phyloP scores from a whole-genome alignment of 345 rosid species.

The Ailanthus altissimus region DNA sequence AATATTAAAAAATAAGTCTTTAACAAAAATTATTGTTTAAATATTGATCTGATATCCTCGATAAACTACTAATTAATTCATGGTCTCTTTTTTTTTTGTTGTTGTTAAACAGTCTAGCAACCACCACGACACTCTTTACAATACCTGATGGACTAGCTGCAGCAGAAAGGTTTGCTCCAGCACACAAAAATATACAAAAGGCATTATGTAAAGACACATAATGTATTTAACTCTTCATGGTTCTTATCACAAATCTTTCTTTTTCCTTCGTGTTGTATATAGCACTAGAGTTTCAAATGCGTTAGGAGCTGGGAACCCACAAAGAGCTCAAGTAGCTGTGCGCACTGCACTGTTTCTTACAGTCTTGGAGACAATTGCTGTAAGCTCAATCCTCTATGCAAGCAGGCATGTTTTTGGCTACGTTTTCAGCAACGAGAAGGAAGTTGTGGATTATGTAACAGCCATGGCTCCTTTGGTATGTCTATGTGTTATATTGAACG shows the following conservation, averaged over 20 bases:
- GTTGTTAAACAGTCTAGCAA: slow-evolving; percentile 49
- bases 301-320: slow-evolving; percentile 71
- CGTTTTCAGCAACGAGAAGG: slow-evolving; percentile 65
- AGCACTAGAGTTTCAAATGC: slow-evolving; percentile 91
- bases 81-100: not conserved
- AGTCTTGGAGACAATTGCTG: slow-evolving; percentile 35
- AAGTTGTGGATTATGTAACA: slow-evolving; percentile 71
- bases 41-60: not conserved
- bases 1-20: no score
- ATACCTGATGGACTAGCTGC: slow-evolving; percentile 63
- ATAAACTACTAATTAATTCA: not conserved
- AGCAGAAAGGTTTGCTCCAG: slow-evolving; percentile 56
- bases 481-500: slow-evolving; percentile 53
- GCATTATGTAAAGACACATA: not conserved
- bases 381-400: slow-evolving; percentile 46
- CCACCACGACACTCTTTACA: slow-evolving; percentile 47
- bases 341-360: slow-evolving; percentile 42
- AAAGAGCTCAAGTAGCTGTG: slow-evolving; percentile 48
- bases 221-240: not conserved
- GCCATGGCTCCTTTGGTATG: slow-evolving; percentile 67
- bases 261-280: not conserved
- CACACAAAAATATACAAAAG: not conserved
- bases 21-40: no score
- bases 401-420: slow-evolving; percentile 55
- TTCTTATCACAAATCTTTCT: not conserved